Evolutionary conservation across 768 basidiomycete genomes (phyloP).

Genomic region (Lactarius quietus): DNA sequence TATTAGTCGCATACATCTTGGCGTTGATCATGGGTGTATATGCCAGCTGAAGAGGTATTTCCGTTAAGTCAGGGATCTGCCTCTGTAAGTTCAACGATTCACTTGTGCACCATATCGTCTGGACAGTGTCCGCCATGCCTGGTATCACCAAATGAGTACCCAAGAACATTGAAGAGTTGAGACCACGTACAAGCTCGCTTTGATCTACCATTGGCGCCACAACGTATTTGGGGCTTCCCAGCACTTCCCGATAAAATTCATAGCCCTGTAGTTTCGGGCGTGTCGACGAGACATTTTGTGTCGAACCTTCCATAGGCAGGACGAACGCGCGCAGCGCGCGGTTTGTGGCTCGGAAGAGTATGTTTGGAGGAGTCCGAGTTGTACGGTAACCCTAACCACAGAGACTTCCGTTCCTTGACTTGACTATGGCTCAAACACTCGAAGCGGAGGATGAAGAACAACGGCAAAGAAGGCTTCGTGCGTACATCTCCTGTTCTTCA

Average conservation of each 20-base stretch:
- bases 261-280: slow-evolving; percentile 62
- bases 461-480: slow-evolving; percentile 26
- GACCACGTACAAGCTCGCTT: slow-evolving; percentile 77
- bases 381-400: slow-evolving; percentile 17
- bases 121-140: slow-evolving; percentile 90
- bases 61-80: slow-evolving; percentile 20
- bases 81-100: slow-evolving; percentile 26
- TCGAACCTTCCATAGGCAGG: slow-evolving; percentile 1
- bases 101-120: slow-evolving; percentile 82
- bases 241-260: slow-evolving; percentile 73
- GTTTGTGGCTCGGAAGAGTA: background rate
- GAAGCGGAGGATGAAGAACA: slow-evolving; percentile 19
- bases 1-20: slow-evolving; percentile 66
- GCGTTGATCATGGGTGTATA: slow-evolving; percentile 99
- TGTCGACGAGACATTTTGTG: background rate
- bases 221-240: slow-evolving; percentile 83
- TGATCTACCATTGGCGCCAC: slow-evolving; percentile 99
- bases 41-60: slow-evolving; percentile 50
- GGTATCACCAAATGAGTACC: slow-evolving; percentile 1
- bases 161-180: background rate
- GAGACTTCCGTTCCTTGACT: too few relatives aligned
- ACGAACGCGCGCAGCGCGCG: slow-evolving; percentile 12
- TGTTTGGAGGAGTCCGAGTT: background rate
- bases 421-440: slow-evolving; percentile 1
- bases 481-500: slow-evolving; percentile 5